A percentile compares a stretch with the other conserved stretches of the same genome.
Evolutionary conservation across 306 rosid species (phyloP).

Genomic region (Ammopiptanthus mongolicus): DNA sequence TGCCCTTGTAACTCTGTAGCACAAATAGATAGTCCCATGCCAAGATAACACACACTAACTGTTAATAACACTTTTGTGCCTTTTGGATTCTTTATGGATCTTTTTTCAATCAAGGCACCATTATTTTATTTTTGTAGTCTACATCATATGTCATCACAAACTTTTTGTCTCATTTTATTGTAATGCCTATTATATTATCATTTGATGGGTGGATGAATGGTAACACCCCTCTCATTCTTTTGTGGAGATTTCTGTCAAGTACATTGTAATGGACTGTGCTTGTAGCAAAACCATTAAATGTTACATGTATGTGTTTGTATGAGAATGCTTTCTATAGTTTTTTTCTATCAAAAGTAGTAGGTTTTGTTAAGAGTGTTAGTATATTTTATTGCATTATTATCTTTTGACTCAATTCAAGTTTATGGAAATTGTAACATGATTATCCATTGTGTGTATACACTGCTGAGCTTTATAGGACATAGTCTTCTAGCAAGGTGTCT

Average conservation of each 20-base stretch:
- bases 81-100: too few species aligned
- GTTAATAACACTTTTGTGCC: not conserved
- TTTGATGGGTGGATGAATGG: not conserved
- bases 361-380: not conserved
- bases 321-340: not conserved
- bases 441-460: not conserved
- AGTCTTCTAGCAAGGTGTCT: not conserved
- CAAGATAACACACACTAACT: not conserved
- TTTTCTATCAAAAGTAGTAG: not conserved
- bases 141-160: not conserved
- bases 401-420: not conserved
- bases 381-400: not conserved
- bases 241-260: not conserved
- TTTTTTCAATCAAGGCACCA: too few species aligned
- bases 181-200: not conserved
- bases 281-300: not conserved
- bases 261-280: not conserved
- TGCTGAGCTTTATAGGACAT: not conserved
- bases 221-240: too few species aligned
- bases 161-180: not conserved
- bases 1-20: not conserved
- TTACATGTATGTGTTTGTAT: not conserved
- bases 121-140: too few species aligned
- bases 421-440: too few species aligned
- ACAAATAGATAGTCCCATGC: not conserved